Evolutionary conservation across 805 yeast species (phyloP), one percentile per base, ranked within the genome.

Genomic region (Pichia membranifaciens): DNA sequence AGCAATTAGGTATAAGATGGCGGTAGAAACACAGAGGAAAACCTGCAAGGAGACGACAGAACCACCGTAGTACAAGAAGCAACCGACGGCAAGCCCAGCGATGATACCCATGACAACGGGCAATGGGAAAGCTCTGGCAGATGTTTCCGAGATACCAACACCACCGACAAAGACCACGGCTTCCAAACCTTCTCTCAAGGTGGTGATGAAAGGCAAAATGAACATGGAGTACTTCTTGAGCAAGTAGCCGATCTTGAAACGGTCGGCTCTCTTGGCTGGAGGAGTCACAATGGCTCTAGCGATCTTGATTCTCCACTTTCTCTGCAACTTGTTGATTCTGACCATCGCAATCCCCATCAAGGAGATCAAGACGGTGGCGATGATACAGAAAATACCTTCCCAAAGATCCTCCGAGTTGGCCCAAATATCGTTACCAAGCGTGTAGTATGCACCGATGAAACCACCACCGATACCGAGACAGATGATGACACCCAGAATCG

Each of bases 131-230:
- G 96, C 78, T 16, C 62, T 59, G 15, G 72, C 69, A 36, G 74
- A 69, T 9, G 66, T 52, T 41, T 44, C 51, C 50, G 66, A 64
- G 51, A 88, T 74, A 65, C 96, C 95, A 41, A 93, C 96, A 71
- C 97, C 97, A 45, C 96, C 97, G 48, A 90, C 93, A 60, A 90
- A 90, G 39, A 90, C 95, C 50, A 90, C 90, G 38, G 96, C 96
- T 75, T 90, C 97, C 56, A 90, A 75, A 68, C 99, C 99, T 76
- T 91, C 99, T 79, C 99, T 84, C 54, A 91, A 75, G 54, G 87
- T 84, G 28, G 99, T 91, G 62, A 91, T 74, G 58, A 87, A 86
- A 12, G 99, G 97, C 56, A 91, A 75, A 51, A 91, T 66, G 60
- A 89, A 88, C 93, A 91, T 81, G 50, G 90, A 79, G 65, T 91